A percentile compares a stretch with the other conserved stretches of the same genome.
phyloP scores from a whole-genome alignment of 2,329 filamentous ascomycete species.

The Exutisphaerella laricina region DNA sequence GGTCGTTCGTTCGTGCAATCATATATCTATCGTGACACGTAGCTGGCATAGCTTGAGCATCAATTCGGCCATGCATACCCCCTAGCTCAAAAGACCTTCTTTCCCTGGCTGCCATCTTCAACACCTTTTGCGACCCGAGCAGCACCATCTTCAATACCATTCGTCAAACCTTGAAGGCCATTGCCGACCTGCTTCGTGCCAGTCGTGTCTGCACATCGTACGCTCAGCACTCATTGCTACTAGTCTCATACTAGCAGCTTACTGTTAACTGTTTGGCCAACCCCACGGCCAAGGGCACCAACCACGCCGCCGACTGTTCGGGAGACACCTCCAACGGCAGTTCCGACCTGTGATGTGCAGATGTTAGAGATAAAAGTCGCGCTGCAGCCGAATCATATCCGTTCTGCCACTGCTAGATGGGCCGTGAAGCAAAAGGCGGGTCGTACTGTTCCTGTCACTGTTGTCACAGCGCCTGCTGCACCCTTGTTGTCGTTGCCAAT shows the following conservation, averaged over 20 bases:
- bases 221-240: conserved; percentile 13
- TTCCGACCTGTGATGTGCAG: conserved; percentile 34
- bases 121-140: conserved; percentile 39
- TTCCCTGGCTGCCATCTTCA: conserved; percentile 33
- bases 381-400: not conserved
- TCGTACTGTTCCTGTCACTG: conserved; percentile 28
- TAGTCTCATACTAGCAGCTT: not conserved
- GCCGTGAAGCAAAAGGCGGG: not conserved
- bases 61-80: not conserved
- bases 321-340: conserved; percentile 49
- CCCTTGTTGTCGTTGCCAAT: conserved; percentile 20
- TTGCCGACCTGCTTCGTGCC: conserved; percentile 41
- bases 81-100: conserved; percentile 1
- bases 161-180: conserved; percentile 38
- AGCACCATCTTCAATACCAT: conserved; percentile 40
- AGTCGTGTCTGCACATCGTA: conserved; percentile 29
- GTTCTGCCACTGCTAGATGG: not conserved
- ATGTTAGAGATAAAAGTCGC: not conserved
- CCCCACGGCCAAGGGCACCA: conserved; percentile 41
- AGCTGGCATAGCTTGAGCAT: no score
- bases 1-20: no score
- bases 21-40: no score
- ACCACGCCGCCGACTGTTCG: conserved; percentile 51
- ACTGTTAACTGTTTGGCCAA: conserved; percentile 42
- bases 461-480: conserved; percentile 25